Evolutionary conservation across 345 rosid genomes (phyloP), one percentile per base, ranked within the genome.

Genomic region (Euphorbia lathyris): DNA sequence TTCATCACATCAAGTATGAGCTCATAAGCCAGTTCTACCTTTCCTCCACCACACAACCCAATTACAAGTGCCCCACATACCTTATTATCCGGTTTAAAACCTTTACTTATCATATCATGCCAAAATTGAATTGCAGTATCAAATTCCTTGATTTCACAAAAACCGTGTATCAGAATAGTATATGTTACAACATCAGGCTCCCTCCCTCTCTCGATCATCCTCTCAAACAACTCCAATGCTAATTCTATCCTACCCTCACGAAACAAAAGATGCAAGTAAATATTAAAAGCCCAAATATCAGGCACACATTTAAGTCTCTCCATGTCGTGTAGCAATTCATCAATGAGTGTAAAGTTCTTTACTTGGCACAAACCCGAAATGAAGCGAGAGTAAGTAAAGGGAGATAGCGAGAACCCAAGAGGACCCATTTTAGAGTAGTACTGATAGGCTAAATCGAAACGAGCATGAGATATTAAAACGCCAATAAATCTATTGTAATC

Each of bases 401-500:
- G 77, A 67, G 85, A 81, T 20, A 92, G 82, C n/a, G 96, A 88
- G 76, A 90, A 88, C 12, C 97, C 98, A 61, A 79, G 83, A 7
- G 86, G 82, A 59, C 70, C 72, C 93, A 95, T 83, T 69, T 85
- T 74, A 67, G 72, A 45, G 77, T 92, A 90, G 67, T 84, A 74
- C 43, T 77, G 83, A 58, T 86, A 87, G 40, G 94, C 99, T 30
- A 86, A 78, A 73, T 92, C 93, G 74, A 92, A 86, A 22, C 92
- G 88, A 7, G 86, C 67, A 36, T 86, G 79, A 45, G 72, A 78
- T 9, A 95, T 77, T 16, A 95, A 74, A 25, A 90, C 92, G 52
- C 98, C 98, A 36, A 95, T 86, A 79, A 92, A 86, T 32, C 99
- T 88, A 70, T 90, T 92, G 76, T 90, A 92, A 67, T 92, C 98